phyloP scores from a whole-genome alignment of 805 yeast genomes.

The Yamadazyma sp. region DNA sequence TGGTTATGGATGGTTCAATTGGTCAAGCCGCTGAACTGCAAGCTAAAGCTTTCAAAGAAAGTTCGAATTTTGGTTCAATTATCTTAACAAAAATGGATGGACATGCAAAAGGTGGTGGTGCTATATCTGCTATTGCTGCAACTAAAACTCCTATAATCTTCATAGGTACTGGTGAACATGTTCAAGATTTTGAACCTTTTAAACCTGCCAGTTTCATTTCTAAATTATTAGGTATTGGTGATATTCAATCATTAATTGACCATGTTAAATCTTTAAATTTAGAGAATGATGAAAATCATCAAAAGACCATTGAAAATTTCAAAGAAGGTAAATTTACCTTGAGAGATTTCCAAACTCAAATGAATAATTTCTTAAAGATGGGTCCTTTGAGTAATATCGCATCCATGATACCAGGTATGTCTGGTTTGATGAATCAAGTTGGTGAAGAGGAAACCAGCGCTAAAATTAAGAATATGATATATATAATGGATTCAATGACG shows the following conservation, averaged over 20 bases:
- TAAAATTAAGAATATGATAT: slow-evolving; percentile 82
- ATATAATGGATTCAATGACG: slow-evolving; percentile 94
- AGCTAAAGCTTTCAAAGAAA: slow-evolving; percentile 89
- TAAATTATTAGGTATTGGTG: slow-evolving; percentile 93
- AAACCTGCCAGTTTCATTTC: slow-evolving; percentile 87
- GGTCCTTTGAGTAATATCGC: slow-evolving; percentile 95
- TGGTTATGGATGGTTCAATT: slow-evolving; percentile 96
- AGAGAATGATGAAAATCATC: slow-evolving; percentile 63
- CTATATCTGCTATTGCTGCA: slow-evolving; percentile 97
- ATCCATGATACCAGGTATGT: slow-evolving; percentile 90
- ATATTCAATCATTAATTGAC: slow-evolving; percentile 89
- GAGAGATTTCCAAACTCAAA: slow-evolving; percentile 87
- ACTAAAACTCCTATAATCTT: slow-evolving; percentile 92
- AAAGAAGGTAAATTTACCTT: slow-evolving; percentile 94
- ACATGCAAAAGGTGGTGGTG: slow-evolving; percentile 99
- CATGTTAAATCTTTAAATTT: slow-evolving; percentile 85
- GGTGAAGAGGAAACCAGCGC: slow-evolving; percentile 91
- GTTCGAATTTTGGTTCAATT: slow-evolving; percentile 91
- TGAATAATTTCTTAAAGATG: slow-evolving; percentile 94
- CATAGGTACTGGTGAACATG: slow-evolving; percentile 98
- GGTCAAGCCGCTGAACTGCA: slow-evolving; percentile 99
- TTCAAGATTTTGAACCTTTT: slow-evolving; percentile 86
- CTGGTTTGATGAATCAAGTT: slow-evolving; percentile 77
- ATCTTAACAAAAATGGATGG: slow-evolving; percentile 97
- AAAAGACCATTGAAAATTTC: slow-evolving; percentile 86